Conservation (phyloP, 202 grass and related monocot species). For the Brachypodium distachyon region DNA sequence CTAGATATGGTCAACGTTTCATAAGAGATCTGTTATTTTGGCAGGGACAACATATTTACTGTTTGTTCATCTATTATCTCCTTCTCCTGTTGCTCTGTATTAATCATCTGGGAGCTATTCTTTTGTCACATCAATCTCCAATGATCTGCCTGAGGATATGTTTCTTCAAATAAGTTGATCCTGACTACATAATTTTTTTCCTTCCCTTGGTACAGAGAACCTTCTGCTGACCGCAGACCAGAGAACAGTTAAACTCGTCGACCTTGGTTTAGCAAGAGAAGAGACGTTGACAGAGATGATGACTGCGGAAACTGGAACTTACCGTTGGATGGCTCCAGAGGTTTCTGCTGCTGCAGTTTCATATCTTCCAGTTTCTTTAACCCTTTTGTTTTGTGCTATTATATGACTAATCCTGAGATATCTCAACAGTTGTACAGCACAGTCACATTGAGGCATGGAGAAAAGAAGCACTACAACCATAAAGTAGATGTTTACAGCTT, state of each 20-base stretch:
- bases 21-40: neutral
- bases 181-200: neutral
- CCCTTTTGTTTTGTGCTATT: constrained; percentile 6
- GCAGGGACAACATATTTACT: neutral
- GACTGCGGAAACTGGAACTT: constrained; percentile 99
- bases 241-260: constrained; percentile 91
- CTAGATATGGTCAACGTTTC: neutral
- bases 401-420: constrained; percentile 22
- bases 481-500: constrained; percentile 99
- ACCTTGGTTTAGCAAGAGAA: constrained; percentile 98
- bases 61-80: neutral
- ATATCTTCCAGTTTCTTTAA: neutral
- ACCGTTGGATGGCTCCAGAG: constrained; percentile 99
- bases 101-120: neutral
- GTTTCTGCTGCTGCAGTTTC: constrained; percentile 27
- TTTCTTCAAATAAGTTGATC: constrained; percentile 25
- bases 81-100: neutral
- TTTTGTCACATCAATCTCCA: neutral
- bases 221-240: constrained; percentile 77
- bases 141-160: neutral
- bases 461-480: constrained; percentile 99
- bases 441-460: constrained; percentile 92
- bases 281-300: constrained; percentile 99
- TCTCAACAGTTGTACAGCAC: constrained; percentile 88
- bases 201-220: constrained; percentile 50